These are phyloP conservation scores for Talaromyces piceae DNA, from an alignment of 2,329 filamentous ascomycete genomes.

Conservation along the genomic window DNA sequence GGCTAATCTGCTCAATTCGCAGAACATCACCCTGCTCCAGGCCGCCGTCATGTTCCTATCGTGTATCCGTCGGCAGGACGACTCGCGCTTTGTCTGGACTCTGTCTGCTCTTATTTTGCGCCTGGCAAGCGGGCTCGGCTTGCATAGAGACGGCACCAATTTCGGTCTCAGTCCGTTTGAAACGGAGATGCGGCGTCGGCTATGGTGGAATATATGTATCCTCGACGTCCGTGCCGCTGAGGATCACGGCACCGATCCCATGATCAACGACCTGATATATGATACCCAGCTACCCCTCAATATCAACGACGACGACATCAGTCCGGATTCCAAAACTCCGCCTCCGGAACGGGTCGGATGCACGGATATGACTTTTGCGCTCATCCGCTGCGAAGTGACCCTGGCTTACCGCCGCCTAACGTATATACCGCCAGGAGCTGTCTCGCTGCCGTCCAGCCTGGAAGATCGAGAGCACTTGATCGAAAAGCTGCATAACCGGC, in stretches of 20 bases:
- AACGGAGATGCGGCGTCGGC: slow-evolving; percentile 45
- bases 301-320: slow-evolving; percentile 46
- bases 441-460: slow-evolving; percentile 14
- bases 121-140: slow-evolving; percentile 39
- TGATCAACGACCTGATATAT: slow-evolving; percentile 37
- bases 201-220: slow-evolving; percentile 46
- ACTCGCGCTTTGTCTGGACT: slow-evolving; percentile 38
- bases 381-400: slow-evolving; percentile 49
- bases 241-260: slow-evolving; percentile 43
- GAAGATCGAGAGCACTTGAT: slow-evolving; percentile 41
- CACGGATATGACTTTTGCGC: slow-evolving; percentile 47
- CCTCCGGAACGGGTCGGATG: slow-evolving; percentile 44
- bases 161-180: slow-evolving; percentile 44
- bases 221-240: slow-evolving; percentile 44
- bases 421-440: slow-evolving; percentile 25
- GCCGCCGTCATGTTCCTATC: slow-evolving; percentile 57
- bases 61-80: slow-evolving; percentile 34
- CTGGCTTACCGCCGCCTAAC: slow-evolving; percentile 33
- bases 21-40: slow-evolving; percentile 56
- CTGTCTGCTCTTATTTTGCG: slow-evolving; percentile 36
- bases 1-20: slow-evolving; percentile 55
- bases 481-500: slow-evolving; percentile 45
- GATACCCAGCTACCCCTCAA: slow-evolving; percentile 45
- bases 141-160: slow-evolving; percentile 45
- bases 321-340: slow-evolving; percentile 40